These are phyloP conservation scores for Dioscorea cayenensis DNA, from an alignment of 116 monocot species.

Conservation along the genomic window DNA sequence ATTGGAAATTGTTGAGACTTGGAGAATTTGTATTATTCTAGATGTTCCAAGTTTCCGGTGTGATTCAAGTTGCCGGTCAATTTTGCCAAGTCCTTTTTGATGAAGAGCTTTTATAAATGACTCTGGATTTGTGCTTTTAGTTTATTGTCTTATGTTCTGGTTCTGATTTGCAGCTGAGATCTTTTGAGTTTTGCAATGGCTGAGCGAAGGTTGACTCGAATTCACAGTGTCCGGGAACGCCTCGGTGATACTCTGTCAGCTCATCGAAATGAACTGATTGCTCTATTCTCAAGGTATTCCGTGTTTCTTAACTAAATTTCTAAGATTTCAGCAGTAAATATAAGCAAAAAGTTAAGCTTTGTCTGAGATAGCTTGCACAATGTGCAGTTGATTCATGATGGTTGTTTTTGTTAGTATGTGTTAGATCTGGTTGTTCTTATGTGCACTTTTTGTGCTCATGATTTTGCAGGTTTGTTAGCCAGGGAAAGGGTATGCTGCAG, in stretches of 20 bases:
- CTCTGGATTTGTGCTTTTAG: neutral
- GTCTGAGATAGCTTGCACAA: neutral
- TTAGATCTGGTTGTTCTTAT: neutral
- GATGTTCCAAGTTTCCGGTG: neutral
- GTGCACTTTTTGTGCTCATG: neutral
- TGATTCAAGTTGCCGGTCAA: neutral
- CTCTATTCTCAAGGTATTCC: constrained; percentile 58
- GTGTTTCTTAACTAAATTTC: neutral
- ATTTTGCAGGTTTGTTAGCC: constrained; percentile 58
- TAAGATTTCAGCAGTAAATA: neutral
- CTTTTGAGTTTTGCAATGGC: constrained; percentile 19
- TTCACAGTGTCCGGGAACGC: constrained; percentile 51
- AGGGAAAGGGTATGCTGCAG: constrained; percentile 85
- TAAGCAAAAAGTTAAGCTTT: neutral
- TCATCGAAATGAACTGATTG: constrained; percentile 53
- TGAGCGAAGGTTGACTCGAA: constrained; percentile 35
- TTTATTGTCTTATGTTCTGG: neutral
- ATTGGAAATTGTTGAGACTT: neutral
- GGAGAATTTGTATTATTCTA: neutral
- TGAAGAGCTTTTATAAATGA: neutral
- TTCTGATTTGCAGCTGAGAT: neutral
- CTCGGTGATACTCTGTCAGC: constrained; percentile 54
- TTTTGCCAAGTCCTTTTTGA: neutral
- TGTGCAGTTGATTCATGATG: too few species aligned
- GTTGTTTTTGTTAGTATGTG: neutral